Base-by-base conservation (phyloP, 768 basidiomycete genomes). In the Mycena olivaceomarginata region DNA sequence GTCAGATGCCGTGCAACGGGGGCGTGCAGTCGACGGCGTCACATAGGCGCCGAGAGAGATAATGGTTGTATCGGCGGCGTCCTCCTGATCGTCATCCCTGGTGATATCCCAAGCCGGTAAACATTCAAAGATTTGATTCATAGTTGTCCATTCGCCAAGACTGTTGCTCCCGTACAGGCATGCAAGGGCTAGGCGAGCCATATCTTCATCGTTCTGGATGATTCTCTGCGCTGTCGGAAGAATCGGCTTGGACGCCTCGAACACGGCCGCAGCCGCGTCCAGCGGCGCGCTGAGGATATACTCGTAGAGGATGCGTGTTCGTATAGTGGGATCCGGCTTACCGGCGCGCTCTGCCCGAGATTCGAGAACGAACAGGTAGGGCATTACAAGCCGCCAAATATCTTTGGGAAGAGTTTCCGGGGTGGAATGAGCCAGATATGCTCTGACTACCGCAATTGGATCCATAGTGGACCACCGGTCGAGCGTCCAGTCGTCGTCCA, bases 111-210 rank as follows among this genome's bases (percentile, higher is more conserved):
- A 98, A 4, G 94, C 98, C 0, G 98, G 98, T 43, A 99, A 89
- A 82, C 98, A 99, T 83, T 99, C 98, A 83, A 99, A 99, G 67
- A 99, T 96, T 43, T 89, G 88, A 79, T 94, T 96, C 97, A 98
- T 99, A 5, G 88, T 93, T 0, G 92, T 82, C 96, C 96, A 98
- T 79, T 93, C 90, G 74, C 92, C 88, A 45, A 94, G 85, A 71
- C 90, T 91, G 75, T 93, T 90, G 80, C 92, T 95, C 16, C 97
- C 97, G 77, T 99, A 99, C 31, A 99, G 85, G 81, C 94, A 94
- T 9, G 97, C 94, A 15, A 99, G 92, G 5, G 98, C 97, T 16
- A 99, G 85, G 13, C 95, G 91, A 16, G 93, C 96, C 82, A 98
- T 92, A 79, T 97, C 96, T 80, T 95, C 92, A 80, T 99, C 96